A percentile compares a stretch with the other conserved stretches of the same genome.
Evolutionary conservation across 163 green algal species (phyloP).

Genomic region (Chloromonas sp.): DNA sequence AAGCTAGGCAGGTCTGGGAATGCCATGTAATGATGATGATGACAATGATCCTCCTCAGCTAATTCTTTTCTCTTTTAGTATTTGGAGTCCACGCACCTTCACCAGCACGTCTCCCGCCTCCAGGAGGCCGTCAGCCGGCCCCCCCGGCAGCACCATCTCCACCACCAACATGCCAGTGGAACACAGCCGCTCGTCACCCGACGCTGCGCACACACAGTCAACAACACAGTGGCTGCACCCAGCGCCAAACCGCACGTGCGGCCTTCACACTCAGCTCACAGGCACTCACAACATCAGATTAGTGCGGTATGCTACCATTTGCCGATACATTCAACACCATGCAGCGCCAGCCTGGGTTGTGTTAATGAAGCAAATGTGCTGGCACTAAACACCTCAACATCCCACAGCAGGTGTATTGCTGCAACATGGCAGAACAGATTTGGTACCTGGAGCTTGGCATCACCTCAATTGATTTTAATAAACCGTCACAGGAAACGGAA

Average conservation of each 20-base stretch:
- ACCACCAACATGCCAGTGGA: constrained; percentile 82
- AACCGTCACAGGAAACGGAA: no score
- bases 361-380: not conserved
- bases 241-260: no score
- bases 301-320: no score
- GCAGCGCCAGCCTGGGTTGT: not conserved
- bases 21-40: not conserved
- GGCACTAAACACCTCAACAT: no score
- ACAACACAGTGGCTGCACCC: not conserved
- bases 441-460: no score
- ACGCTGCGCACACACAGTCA: not conserved
- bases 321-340: not conserved
- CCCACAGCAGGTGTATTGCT: no score
- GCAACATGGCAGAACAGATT: no score
- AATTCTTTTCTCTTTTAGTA: constrained; percentile 7
- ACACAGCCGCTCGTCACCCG: constrained; percentile 2
- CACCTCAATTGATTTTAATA: no score
- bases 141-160: constrained; percentile 68
- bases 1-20: not conserved
- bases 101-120: constrained; percentile 82
- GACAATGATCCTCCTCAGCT: not conserved
- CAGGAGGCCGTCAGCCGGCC: constrained; percentile 60
- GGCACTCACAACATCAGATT: no score
- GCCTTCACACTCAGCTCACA: not conserved
- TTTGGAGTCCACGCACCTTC: constrained; percentile 37